A percentile compares a stretch with the other conserved stretches of the same genome.
These are phyloP conservation scores for Diaporthe vexans DNA, from an alignment of 2,329 filamentous ascomycete species.

Conservation along the genomic window DNA sequence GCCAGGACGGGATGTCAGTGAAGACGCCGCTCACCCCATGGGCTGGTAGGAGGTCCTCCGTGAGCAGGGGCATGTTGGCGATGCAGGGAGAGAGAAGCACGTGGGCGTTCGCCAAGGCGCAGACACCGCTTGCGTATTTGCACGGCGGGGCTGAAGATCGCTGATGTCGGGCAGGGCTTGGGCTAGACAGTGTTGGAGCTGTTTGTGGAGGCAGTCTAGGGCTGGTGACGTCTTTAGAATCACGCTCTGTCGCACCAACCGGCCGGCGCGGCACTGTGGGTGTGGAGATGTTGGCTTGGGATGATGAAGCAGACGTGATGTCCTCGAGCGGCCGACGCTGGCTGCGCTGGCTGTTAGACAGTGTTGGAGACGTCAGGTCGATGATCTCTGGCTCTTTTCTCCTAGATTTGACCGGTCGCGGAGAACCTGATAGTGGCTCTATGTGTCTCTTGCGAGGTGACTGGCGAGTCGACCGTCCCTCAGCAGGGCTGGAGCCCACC, in stretches of 20 bases:
- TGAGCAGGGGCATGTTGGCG: slow-evolving; percentile 52
- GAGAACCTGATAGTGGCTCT: background rate
- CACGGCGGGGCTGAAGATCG: slow-evolving; percentile 46
- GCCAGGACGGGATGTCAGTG: slow-evolving; percentile 46
- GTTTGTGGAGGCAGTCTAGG: slow-evolving; percentile 42
- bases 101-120: slow-evolving; percentile 53
- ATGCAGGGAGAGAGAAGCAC: slow-evolving; percentile 61
- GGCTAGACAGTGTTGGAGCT: slow-evolving; percentile 42
- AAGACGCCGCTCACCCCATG: slow-evolving; percentile 58
- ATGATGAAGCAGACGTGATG: slow-evolving; percentile 34
- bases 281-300: slow-evolving; percentile 19
- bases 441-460: slow-evolving; percentile 35
- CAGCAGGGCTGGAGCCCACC: background rate
- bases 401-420: slow-evolving; percentile 4
- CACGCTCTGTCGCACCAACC: background rate
- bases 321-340: slow-evolving; percentile 38
- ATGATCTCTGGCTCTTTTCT: slow-evolving; percentile 5
- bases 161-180: background rate
- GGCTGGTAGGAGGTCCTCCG: slow-evolving; percentile 54
- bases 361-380: background rate
- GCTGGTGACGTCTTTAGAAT: background rate
- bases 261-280: background rate
- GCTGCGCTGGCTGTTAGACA: background rate
- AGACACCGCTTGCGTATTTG: slow-evolving; percentile 51
- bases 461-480: background rate